Evolutionary conservation across 768 basidiomycete genomes (phyloP), one percentile per base, ranked within the genome.

Genomic region (Suillus discolor): DNA sequence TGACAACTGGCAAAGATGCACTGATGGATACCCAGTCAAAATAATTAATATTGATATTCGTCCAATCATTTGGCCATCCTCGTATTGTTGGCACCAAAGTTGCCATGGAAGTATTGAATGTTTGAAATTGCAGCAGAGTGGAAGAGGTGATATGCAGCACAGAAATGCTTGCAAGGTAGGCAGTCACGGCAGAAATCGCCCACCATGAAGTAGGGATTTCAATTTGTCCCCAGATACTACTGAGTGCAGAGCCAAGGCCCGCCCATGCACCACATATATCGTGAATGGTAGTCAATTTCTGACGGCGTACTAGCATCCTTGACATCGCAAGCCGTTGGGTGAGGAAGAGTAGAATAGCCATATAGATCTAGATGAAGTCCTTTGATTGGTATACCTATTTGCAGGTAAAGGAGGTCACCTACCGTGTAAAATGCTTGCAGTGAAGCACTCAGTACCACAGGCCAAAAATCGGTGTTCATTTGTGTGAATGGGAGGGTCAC

Each of bases 131-230:
- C 13, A 67, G 15, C 4, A 67, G 13, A 6, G 59, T 62, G 18
- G 67, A 64, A 12, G 67, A 67, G 12, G 67, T 65, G 4, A 67
- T 16, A n/a, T 67, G 64, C 6, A 67, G 13, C 8, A 54, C 60
- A 1, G 67, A 42, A 28, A 67, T 59, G 8, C 51, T 45, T 16
- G 53, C n/a, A 25, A 67, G 64, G 39, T 67, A 67, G 12, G 28
- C 12, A 2, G 44, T 12, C 34, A 68, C 62, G 6, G 67, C 41
- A 23, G 66, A 44, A 18, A 34, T 39, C 8, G 20, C 15, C 31
- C 49, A 55, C 25, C 41, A 36, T 41, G 67, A 65, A 8, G 65
- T 20, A 15, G 63, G 9, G 25, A 65, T 31, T 4, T 44, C 11
- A 2, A 28, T 28, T n/a, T 67, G 64, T 9, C n/a, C 9, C 64